phyloP scores from a whole-genome alignment of 129 eudicot species.

The Chrysanthemum seticuspe region DNA sequence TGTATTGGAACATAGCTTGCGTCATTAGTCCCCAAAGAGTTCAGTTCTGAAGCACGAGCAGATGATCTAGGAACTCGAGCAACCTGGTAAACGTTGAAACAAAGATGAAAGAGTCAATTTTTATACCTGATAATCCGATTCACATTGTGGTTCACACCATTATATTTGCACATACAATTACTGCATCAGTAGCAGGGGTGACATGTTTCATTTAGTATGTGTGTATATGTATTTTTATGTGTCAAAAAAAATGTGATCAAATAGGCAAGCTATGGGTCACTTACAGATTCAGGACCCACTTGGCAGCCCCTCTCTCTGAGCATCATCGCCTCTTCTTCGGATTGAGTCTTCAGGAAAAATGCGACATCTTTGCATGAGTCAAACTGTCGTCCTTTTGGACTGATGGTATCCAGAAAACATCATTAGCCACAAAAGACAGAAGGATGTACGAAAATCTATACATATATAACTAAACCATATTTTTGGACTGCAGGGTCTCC shows the following conservation, averaged over 20 bases:
- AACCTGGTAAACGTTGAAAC: constrained; percentile 3
- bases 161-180: too few relatives aligned
- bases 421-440: not conserved
- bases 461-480: not conserved
- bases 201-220: too few relatives aligned
- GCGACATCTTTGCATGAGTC: constrained; percentile 32
- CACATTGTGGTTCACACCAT: not conserved
- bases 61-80: constrained; percentile 4
- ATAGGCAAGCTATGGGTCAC: not conserved
- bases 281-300: constrained; percentile 15
- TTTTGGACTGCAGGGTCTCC: not conserved
- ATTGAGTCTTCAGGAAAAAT: constrained; percentile 15
- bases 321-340: not conserved
- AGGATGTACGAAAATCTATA: not conserved
- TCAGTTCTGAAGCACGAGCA: not conserved
- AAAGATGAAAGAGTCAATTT: not conserved
- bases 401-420: constrained; percentile 21
- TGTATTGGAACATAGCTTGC: not conserved
- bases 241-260: too few relatives aligned
- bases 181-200: too few relatives aligned
- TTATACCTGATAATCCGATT: not conserved
- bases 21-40: constrained; percentile 2
- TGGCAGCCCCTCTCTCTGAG: not conserved
- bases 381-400: constrained; percentile 12
- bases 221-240: too few relatives aligned